Evolutionary conservation across 805 yeast species (phyloP).

Genomic region (Saccharomyces mikatae): DNA sequence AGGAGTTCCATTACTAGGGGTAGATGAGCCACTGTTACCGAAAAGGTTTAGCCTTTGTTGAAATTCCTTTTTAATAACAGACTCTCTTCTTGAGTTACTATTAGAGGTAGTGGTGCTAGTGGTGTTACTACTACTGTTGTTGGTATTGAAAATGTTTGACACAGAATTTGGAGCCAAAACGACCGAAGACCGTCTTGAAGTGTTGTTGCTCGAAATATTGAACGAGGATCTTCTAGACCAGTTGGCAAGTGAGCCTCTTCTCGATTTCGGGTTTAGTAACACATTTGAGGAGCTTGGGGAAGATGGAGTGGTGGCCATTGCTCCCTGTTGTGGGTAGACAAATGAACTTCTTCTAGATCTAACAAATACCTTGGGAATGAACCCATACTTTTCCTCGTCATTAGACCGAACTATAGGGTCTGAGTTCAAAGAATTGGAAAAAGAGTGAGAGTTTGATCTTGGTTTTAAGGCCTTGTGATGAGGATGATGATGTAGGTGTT

Average conservation of each 20-base stretch:
- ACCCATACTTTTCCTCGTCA: conserved; percentile 28
- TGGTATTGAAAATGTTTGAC: conserved; percentile 8
- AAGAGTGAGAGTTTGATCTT: conserved; percentile 25
- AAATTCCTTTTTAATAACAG: conserved; percentile 11
- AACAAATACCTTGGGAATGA: conserved; percentile 30
- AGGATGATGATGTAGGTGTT: neutral
- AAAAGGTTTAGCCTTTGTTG: conserved; percentile 1
- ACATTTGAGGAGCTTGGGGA: conserved; percentile 14
- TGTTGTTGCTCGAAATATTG: conserved; percentile 16
- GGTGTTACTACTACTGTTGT: neutral
- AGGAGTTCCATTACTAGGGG: neutral
- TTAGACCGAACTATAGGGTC: neutral
- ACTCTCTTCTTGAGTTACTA: conserved; percentile 17
- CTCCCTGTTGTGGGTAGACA: conserved; percentile 8
- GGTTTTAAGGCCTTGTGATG: conserved; percentile 12
- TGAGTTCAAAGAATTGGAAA: conserved; percentile 11
- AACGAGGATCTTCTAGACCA: conserved; percentile 27
- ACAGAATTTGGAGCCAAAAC: conserved; percentile 21
- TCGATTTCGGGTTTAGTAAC: conserved; percentile 20
- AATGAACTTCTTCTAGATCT: conserved; percentile 29
- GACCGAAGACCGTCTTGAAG: conserved; percentile 26
- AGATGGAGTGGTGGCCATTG: neutral
- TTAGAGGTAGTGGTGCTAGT: neutral
- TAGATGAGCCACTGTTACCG: neutral
- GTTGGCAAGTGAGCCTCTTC: conserved; percentile 28